phyloP scores from a whole-genome alignment of 2,329 filamentous ascomycete genomes.

The Aureobasidium sp. region DNA sequence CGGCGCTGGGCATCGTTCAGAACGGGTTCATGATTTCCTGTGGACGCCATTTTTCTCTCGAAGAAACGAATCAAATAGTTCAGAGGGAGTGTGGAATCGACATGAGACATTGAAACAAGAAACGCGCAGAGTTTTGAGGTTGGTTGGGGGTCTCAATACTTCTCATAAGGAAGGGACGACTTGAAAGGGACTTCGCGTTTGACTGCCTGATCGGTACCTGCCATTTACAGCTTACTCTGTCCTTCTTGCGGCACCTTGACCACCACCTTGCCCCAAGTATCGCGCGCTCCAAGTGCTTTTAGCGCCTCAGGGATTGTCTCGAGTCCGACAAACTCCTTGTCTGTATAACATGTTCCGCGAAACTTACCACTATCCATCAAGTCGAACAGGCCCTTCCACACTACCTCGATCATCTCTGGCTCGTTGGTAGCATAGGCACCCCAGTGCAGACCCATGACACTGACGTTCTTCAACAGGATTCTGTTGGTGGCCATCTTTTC shows the following conservation, averaged over 20 bases:
- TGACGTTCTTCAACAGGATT: constrained; percentile 88
- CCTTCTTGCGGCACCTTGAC: constrained; percentile 70
- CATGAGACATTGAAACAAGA: background rate
- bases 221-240: constrained; percentile 33
- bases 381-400: constrained; percentile 77
- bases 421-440: constrained; percentile 73
- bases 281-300: constrained; percentile 67
- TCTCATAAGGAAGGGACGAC: background rate
- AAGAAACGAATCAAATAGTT: background rate
- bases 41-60: background rate
- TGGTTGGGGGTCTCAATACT: background rate
- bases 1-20: background rate
- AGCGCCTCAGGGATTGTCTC: constrained; percentile 72
- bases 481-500: constrained; percentile 92
- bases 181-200: background rate
- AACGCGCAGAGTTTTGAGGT: background rate
- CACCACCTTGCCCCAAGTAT: constrained; percentile 95
- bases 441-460: constrained; percentile 85
- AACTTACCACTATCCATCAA: constrained; percentile 74
- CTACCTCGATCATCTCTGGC: constrained; percentile 58
- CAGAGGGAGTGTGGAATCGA: background rate
- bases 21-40: background rate
- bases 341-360: constrained; percentile 72
- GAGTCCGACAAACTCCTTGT: constrained; percentile 74
- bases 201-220: background rate